These are phyloP conservation scores for Ballota nigra DNA, from an alignment of 257 asterid species.

Conservation along the genomic window DNA sequence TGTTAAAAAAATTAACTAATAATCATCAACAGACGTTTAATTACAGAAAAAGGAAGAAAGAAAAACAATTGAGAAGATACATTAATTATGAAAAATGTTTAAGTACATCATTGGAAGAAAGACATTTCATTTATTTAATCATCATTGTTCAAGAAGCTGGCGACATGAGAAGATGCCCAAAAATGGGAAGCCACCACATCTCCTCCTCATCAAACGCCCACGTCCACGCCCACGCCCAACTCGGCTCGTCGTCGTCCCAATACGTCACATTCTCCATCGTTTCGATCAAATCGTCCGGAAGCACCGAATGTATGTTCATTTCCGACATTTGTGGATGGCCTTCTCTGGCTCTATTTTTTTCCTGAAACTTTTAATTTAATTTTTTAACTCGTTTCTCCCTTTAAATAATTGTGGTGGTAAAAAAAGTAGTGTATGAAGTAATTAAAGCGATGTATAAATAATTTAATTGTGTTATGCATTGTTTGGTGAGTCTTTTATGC, in stretches of 20 bases:
- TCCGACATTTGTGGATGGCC: neutral
- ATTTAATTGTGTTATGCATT: slow-evolving; percentile 9
- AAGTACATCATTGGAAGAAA: too few species aligned
- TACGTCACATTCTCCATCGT: slow-evolving; percentile 18
- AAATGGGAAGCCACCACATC: slow-evolving; percentile 25
- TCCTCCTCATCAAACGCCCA: slow-evolving; percentile 28
- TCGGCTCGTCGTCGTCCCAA: slow-evolving; percentile 26
- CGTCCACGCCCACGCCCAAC: slow-evolving; percentile 24
- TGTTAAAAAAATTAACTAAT: too few species aligned
- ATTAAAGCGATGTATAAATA: neutral
- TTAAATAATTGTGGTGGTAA: neutral
- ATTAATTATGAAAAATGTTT: too few species aligned
- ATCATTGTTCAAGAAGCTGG: neutral
- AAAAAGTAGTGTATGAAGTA: neutral
- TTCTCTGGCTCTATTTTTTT: neutral
- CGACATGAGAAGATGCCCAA: neutral
- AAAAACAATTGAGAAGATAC: too few species aligned
- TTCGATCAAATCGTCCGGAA: slow-evolving; percentile 31
- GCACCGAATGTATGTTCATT: neutral
- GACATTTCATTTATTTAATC: too few species aligned
- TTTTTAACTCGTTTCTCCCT: neutral
- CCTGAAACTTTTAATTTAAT: too few species aligned
- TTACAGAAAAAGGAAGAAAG: too few species aligned
- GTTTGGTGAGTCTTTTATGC: neutral
- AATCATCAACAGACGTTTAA: too few species aligned